A percentile compares a stretch with the other conserved stretches of the same genome.
These are phyloP conservation scores for Claviceps sp. DNA, from an alignment of 2,329 filamentous ascomycete genomes.

Conservation along the genomic window DNA sequence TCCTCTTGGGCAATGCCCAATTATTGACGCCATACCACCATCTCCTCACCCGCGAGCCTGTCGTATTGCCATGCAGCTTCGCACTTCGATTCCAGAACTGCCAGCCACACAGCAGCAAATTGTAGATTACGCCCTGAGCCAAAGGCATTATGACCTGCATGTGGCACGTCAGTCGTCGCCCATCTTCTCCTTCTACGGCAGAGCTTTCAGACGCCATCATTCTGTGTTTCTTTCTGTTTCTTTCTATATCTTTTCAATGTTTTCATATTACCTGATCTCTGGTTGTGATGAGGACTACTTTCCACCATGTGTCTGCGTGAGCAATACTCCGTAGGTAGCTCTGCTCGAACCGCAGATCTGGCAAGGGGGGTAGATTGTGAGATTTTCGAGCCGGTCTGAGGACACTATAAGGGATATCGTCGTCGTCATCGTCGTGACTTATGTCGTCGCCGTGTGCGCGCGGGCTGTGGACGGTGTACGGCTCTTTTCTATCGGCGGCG, in stretches of 20 bases:
- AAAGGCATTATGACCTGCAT: conserved; percentile 69
- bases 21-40: conserved; percentile 97
- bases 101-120: conserved; percentile 75
- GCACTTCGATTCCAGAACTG: conserved; percentile 75
- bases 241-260: neutral
- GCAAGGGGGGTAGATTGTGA: conserved; percentile 48
- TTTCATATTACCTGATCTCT: conserved; percentile 62
- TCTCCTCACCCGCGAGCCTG: conserved; percentile 64
- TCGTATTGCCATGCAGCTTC: conserved; percentile 59
- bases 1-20: conserved; percentile 59
- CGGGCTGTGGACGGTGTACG: conserved; percentile 13
- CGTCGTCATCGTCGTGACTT: conserved; percentile 42
- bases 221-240: neutral
- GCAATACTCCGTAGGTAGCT: conserved; percentile 89
- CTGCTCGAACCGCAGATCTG: conserved; percentile 92
- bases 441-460: conserved; percentile 12
- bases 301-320: conserved; percentile 64
- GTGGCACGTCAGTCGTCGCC: neutral
- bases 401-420: conserved; percentile 57
- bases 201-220: neutral
- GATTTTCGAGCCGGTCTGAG: conserved; percentile 38
- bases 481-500: conserved; percentile 44
- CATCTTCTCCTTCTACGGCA: neutral
- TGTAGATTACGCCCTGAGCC: conserved; percentile 79
- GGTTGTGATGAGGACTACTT: conserved; percentile 70